Evolutionary conservation across 2,329 filamentous ascomycete genomes (phyloP), one percentile per base, ranked within the genome.

Genomic region (Aspergillus pseudoterreus): DNA sequence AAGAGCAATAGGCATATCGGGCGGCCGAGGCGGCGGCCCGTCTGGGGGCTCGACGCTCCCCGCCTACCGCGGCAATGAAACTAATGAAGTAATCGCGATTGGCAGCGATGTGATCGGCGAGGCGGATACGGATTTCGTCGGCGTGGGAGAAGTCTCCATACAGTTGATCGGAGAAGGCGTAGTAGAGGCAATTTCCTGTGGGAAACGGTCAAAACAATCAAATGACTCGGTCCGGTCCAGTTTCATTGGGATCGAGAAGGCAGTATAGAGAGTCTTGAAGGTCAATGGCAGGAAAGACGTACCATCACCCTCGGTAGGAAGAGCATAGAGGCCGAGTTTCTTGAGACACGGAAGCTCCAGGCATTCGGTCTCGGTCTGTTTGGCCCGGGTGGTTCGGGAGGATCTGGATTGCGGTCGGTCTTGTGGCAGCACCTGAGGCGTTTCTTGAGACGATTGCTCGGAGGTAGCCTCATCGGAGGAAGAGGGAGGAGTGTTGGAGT

Each of bases 131-230:
- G 60, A 88, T 83, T 59, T 81, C 74, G 49, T 72, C 66, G 63
- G 84, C 81, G 56, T 79, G 74, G 53, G 76, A 72, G 62, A 84
- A 80, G 62, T 80, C 70, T 56, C 83, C 84, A 64, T 82, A 85
- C 47, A 87, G 68, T 73, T 88, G 83, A 65, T 87, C 83, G 57
- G 82, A 84, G 36, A 87, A 75, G 55, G 83, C 83, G 68, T 84
- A 82, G 73, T 87, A 87, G 35, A 87, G 78, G 68, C 85, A 87
- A 72, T 87, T 87, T 59, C 84, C 85, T 87, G 51, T 33, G 44
- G 43, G 17, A 9, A 53, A 56, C 53, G 57, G 62, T 67, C 53
- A 66, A 56, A 24, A 57, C 43, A 56, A 30, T 30, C 27, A 11
- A 30, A 30, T 10, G 41, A 41, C 17, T 12, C 36, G 43, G 27